Conservation (phyloP, 2,329 filamentous ascomycete species). For the Trichocomaceae sp. region DNA sequence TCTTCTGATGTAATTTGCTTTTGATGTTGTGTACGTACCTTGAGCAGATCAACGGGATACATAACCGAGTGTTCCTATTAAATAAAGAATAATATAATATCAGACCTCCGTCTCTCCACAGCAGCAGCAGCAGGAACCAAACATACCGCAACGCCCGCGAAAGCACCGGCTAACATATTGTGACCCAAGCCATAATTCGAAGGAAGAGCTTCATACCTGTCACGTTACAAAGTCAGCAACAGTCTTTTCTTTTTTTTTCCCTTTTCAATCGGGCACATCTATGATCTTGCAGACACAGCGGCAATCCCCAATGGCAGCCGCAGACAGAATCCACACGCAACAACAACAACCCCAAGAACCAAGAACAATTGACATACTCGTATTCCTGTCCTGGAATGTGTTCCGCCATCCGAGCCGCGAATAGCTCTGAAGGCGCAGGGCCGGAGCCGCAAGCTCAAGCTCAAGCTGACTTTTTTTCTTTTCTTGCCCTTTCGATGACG, state of each 20-base stretch:
- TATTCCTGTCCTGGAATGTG: slow-evolving; percentile 40
- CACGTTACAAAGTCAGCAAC: background rate
- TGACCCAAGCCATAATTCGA: slow-evolving; percentile 89
- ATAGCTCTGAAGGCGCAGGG: slow-evolving; percentile 24
- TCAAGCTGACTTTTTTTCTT: background rate
- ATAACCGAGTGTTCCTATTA: slow-evolving; percentile 96
- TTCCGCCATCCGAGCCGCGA: slow-evolving; percentile 35
- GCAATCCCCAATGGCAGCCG: too few species aligned
- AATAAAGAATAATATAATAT: slow-evolving; percentile 17
- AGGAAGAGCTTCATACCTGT: slow-evolving; percentile 83
- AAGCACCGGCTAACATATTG: slow-evolving; percentile 94
- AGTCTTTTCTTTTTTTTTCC: background rate
- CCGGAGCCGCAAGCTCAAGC: slow-evolving; percentile 22
- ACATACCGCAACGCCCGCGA: slow-evolving; percentile 88
- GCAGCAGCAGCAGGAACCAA: background rate
- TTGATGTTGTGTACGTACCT: slow-evolving; percentile 62
- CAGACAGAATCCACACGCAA: background rate
- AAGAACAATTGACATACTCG: slow-evolving; percentile 35
- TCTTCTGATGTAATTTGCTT: background rate
- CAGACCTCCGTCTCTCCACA: background rate
- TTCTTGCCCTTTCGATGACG: background rate
- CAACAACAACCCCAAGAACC: background rate
- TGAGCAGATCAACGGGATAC: slow-evolving; percentile 97
- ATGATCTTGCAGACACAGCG: too few species aligned
- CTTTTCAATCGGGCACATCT: too few species aligned